These are phyloP conservation scores for Termitomyces sp. DNA, from an alignment of 768 basidiomycete genomes.

Conservation along the genomic window DNA sequence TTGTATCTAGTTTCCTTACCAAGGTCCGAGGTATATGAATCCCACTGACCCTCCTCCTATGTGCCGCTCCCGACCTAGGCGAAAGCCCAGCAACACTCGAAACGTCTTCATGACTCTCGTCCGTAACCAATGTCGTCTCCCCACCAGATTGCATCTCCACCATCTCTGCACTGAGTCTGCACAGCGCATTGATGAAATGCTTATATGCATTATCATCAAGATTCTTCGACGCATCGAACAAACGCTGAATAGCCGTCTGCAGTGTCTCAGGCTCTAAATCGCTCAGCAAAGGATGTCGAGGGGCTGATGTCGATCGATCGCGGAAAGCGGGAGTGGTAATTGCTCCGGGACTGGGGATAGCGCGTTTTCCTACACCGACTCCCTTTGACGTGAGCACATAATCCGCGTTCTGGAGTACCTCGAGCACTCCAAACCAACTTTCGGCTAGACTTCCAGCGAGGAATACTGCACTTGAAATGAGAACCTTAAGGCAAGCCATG, in stretches of 20 bases:
- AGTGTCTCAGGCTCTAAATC: slow-evolving; percentile 78
- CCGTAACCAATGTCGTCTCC: slow-evolving; percentile 22
- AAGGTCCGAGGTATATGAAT: slow-evolving; percentile 78
- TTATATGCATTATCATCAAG: slow-evolving; percentile 80
- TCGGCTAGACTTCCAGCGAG: slow-evolving; percentile 83
- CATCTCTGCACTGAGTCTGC: slow-evolving; percentile 88
- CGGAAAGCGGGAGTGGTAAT: slow-evolving; percentile 20
- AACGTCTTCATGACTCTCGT: slow-evolving; percentile 37
- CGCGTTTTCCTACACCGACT: slow-evolving; percentile 27
- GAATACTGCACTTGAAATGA: slow-evolving; percentile 72
- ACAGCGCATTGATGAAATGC: slow-evolving; percentile 72
- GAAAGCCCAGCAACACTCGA: slow-evolving; percentile 30
- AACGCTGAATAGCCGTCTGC: slow-evolving; percentile 65
- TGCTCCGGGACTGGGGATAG: slow-evolving; percentile 26
- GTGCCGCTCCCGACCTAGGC: slow-evolving; percentile 36
- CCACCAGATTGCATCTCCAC: slow-evolving; percentile 74
- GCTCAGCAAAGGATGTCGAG: slow-evolving; percentile 56
- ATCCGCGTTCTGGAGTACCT: slow-evolving; percentile 91
- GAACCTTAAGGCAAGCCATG: slow-evolving; percentile 81
- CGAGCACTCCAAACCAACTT: slow-evolving; percentile 89
- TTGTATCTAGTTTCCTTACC: slow-evolving; percentile 36
- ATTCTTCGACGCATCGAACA: slow-evolving; percentile 84
- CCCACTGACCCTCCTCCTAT: slow-evolving; percentile 78
- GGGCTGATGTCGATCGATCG: slow-evolving; percentile 28
- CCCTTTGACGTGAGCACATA: slow-evolving; percentile 76